Base-by-base conservation (phyloP, 2,329 filamentous ascomycete species). In the Botryotinia convoluta region DNA sequence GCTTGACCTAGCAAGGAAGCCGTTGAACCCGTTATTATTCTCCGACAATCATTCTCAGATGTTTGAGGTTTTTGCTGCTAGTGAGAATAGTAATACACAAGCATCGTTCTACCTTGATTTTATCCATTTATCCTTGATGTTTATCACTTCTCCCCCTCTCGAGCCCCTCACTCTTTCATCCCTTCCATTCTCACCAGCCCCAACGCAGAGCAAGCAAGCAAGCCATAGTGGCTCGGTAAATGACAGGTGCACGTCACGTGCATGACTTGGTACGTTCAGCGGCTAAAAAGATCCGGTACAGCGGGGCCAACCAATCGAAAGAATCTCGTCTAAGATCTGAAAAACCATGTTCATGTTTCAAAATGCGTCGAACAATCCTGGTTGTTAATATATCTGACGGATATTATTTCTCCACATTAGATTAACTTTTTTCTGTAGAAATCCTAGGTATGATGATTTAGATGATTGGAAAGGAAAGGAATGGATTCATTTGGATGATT, bases 331-430 rank as follows among this genome's bases (percentile, higher is more conserved):
- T 57, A 68, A 68, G 45, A 68, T 68, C 64, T 68, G 35, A 22
- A 22, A 32, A 39, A 12, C 35, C 35, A 29, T 68, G 64, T 37
- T 63, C 64, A 39, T 68, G 64, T 68, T 68, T 68, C 64, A 68
- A 29, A 39, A 54, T 26, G 16, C 45, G 9, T 54, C 37, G 26
- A 29, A 8, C 12, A 8, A 57, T 57, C 65, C 65, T 57, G 9
- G 65, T 29, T 57, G 12, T 67, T 64, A 65, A 72, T 65, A 42
- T 72, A 69, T 73, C 29, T 70, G 71, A 68, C 45, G 64, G 71
- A 63, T 48, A 37, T 42, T 48, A 29, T 59, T 62, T 72, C 63
- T 67, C 64, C 62, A 60, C 57, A 39, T 22, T 69, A 69, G 67
- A 69, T 69, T 69, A 69, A 42, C 20, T 39, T n/a, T 20, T 22